Conservation (phyloP, 192 early-diverging fungal genomes). For the Mortierella claussenii region DNA sequence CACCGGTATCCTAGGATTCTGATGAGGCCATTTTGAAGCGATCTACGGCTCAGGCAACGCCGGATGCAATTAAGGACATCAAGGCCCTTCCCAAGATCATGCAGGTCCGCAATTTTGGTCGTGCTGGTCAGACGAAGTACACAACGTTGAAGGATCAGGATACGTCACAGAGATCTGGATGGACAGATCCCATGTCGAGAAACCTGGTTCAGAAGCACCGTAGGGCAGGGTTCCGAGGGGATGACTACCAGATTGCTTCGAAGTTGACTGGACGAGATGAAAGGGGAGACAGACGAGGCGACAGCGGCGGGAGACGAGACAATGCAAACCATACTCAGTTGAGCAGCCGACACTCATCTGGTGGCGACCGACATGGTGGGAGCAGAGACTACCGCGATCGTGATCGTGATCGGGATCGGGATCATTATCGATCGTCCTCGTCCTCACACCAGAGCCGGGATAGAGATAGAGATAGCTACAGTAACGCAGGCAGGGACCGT, state of each 20-base stretch:
- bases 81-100: conserved; percentile 80
- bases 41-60: conserved; percentile 78
- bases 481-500: conserved; percentile 11
- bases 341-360: background rate
- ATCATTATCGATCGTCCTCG: background rate
- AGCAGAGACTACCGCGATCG: conserved; percentile 13
- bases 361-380: conserved; percentile 3
- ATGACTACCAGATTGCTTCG: conserved; percentile 32
- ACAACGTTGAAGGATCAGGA: conserved; percentile 89
- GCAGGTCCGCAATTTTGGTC: conserved; percentile 93
- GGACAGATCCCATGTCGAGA: conserved; percentile 32
- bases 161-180: conserved; percentile 65
- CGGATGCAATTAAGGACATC: conserved; percentile 68
- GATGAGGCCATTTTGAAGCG: conserved; percentile 68
- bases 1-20: too few species aligned
- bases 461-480: background rate
- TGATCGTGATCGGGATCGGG: conserved; percentile 4
- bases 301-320: background rate
- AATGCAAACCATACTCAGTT: conserved; percentile 21
- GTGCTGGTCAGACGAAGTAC: conserved; percentile 87
- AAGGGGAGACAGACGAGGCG: conserved; percentile 13
- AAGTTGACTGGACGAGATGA: conserved; percentile 23
- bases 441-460: background rate
- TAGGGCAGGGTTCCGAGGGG: conserved; percentile 32
- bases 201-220: conserved; percentile 21